Evolutionary conservation across 495 filamentous ascomycete species (phyloP), one percentile per base, ranked within the genome.

Genomic region (Lophium mytilinum): DNA sequence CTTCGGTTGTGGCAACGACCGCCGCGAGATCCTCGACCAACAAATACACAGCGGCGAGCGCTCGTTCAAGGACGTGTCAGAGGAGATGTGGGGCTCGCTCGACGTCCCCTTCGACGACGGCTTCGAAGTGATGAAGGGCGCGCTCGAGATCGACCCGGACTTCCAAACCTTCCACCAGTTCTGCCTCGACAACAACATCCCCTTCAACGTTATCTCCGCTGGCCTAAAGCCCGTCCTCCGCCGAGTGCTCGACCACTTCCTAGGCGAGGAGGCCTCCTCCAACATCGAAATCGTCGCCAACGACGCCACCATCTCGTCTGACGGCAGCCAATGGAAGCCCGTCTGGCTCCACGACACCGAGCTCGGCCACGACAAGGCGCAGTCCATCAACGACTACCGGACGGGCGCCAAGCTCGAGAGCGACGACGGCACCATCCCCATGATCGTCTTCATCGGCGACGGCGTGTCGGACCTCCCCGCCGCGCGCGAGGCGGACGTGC

Each of bases 361-460:
- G 47, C 77, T 84, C 0, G 85, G 84, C 30, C 84, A 87, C 68
- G 85, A 88, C 73, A 89, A 89, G 65, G 83, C 82, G 1, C 68
- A 79, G 7, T 84, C 79, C 1, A 80, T 89, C 39, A 75, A 79
- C 51, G 82, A 86, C 58, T 83, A 78, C 46, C 76, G 83, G 6
- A 66, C 62, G 10, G 68, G 74, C 37, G 84, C 83, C 0, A 72
- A 76, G 37, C 67, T 78, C 7, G 69, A 74, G 47, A 78, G 75
- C 50, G 76, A 77, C 1, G 79, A 86, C 36, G 81, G 78, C 49
- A 80, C 83, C 12, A 79, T 86, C 43, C 87, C 86, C 7, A 75
- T 85, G 1, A 83, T 89, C 56, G 73, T 89, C 40, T 90, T 89
- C 68, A 87, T 89, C 60, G 86, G 87, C 50, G 87, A 89, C 68